A percentile compares a stretch with the other conserved stretches of the same genome.
These are phyloP conservation scores for Starmerella sirachaensis DNA, from an alignment of 805 yeast genomes.

Conservation along the genomic window DNA sequence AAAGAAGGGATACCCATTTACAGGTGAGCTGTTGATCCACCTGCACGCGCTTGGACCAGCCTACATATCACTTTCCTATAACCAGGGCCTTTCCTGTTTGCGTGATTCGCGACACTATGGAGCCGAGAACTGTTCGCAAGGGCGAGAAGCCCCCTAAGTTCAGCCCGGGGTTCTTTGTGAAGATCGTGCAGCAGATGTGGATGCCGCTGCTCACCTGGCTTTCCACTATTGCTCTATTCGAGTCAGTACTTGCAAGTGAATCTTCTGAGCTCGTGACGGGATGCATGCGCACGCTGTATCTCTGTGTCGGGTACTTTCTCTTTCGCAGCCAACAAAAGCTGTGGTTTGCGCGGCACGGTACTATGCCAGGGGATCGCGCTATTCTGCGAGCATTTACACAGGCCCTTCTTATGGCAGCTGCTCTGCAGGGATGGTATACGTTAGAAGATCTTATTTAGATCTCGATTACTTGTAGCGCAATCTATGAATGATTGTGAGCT, in stretches of 20 bases:
- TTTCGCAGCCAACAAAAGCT: neutral
- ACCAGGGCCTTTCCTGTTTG: too few species aligned
- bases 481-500: too few species aligned
- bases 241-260: neutral
- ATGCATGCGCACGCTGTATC: constrained; percentile 4
- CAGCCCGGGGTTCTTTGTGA: constrained; percentile 5
- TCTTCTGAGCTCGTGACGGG: neutral
- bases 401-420: constrained; percentile 7
- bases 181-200: constrained; percentile 1
- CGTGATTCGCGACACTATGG: too few species aligned
- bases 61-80: too few species aligned
- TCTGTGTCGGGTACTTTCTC: neutral
- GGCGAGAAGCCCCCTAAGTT: constrained; percentile 4
- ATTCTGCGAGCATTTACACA: constrained; percentile 2
- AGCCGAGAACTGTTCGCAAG: neutral
- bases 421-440: neutral
- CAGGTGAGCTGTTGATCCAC: too few species aligned
- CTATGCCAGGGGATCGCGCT: constrained; percentile 6
- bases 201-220: neutral
- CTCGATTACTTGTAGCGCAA: too few species aligned
- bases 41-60: too few species aligned
- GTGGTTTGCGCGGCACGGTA: constrained; percentile 2
- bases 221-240: constrained; percentile 3
- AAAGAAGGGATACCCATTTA: too few species aligned
- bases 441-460: constrained; percentile 5